Conservation (phyloP, 257 asterid genomes). For the Orobanche coerulescens region DNA sequence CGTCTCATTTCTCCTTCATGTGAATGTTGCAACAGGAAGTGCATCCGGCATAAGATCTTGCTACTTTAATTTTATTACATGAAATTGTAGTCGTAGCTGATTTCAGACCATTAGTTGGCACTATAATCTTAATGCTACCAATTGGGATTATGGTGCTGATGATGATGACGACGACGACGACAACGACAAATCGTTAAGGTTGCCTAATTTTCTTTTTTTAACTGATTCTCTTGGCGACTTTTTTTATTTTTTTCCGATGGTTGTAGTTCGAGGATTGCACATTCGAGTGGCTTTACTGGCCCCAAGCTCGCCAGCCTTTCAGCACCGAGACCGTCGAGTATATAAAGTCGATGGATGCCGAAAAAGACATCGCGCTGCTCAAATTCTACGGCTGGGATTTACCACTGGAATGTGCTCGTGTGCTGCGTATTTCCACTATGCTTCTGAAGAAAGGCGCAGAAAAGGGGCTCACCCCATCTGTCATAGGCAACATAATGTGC, state of each 20-base stretch:
- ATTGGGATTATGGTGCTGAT: no score
- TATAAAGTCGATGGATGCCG: slow-evolving; percentile 60
- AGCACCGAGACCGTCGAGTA: slow-evolving; percentile 49
- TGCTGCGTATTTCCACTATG: slow-evolving; percentile 79
- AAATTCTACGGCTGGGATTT: slow-evolving; percentile 80
- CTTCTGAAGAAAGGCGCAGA: slow-evolving; percentile 79
- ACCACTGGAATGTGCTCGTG: slow-evolving; percentile 60
- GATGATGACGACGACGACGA: no score
- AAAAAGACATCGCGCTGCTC: slow-evolving; percentile 60
- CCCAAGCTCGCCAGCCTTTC: slow-evolving; percentile 74
- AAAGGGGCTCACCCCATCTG: slow-evolving; percentile 67
- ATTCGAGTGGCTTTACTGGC: slow-evolving; percentile 95
- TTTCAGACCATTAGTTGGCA: no score
- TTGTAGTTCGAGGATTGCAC: slow-evolving; percentile 73
- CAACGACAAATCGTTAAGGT: no score
- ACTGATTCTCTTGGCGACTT: slow-evolving; percentile 3
- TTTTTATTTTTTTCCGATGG: background rate
- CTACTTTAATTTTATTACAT: no score
- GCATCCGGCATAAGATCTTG: no score
- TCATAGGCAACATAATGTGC: slow-evolving; percentile 76
- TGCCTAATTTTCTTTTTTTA: no score
- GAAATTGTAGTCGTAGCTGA: no score
- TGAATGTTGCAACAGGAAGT: no score
- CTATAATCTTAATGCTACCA: no score
- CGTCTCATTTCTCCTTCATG: no score